Conservation (phyloP, 352 stramenopile species). For the Pythium phragmiticola region DNA sequence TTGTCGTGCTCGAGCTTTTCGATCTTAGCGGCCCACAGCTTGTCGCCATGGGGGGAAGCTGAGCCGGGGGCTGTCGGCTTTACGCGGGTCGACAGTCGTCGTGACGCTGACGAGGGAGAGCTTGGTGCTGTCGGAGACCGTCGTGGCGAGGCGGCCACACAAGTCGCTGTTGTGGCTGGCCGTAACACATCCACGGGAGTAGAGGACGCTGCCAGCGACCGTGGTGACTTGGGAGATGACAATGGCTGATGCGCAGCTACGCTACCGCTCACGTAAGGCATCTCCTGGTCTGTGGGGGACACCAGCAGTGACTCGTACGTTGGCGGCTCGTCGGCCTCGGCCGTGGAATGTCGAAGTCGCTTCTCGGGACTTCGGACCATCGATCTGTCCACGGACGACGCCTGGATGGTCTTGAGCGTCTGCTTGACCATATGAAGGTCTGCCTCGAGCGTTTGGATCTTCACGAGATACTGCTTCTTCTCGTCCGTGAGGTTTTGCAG, state of each 20-base stretch:
- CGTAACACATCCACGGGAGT: background rate
- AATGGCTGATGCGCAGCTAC: background rate
- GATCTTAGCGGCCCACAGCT: constrained; percentile 17
- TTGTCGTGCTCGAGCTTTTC: constrained; percentile 51
- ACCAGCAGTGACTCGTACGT: constrained; percentile 4
- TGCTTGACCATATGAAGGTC: constrained; percentile 56
- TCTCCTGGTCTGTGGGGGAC: background rate
- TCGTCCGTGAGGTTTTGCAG: constrained; percentile 44
- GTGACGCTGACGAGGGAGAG: background rate
- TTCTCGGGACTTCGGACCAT: background rate
- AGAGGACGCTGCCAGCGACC: background rate
- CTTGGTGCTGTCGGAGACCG: constrained; percentile 3
- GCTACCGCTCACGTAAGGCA: constrained; percentile 3
- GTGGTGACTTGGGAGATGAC: background rate
- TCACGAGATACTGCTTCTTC: constrained; percentile 43
- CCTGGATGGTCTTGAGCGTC: constrained; percentile 35
- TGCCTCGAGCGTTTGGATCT: constrained; percentile 40
- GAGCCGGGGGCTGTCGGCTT: background rate
- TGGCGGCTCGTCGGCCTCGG: background rate
- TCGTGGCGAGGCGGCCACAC: constrained; percentile 3
- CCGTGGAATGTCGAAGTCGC: background rate
- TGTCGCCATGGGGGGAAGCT: constrained; percentile 1
- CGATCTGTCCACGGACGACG: background rate
- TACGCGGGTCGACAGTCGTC: background rate
- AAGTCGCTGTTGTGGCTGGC: constrained; percentile 3